Evolutionary conservation across 805 yeast species (phyloP).

Genomic region (Starmera dryadoides): DNA sequence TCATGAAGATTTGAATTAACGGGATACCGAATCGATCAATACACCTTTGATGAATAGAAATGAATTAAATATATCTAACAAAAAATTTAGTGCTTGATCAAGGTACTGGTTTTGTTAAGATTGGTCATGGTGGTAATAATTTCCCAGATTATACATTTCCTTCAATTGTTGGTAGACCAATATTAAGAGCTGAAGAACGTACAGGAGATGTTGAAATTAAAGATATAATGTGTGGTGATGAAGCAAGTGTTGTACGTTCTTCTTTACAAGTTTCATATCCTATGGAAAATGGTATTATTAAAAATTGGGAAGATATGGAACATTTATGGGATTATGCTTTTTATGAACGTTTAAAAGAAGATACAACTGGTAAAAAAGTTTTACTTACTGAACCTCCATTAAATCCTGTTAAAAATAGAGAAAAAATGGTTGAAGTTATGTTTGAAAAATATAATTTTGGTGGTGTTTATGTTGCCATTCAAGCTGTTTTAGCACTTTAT

Average conservation of each 20-base stretch:
- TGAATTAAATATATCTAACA: too few species aligned
- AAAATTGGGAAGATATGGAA: constrained; percentile 98
- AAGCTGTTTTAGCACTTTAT: constrained; percentile 95
- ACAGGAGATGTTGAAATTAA: constrained; percentile 70
- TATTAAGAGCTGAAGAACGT: constrained; percentile 92
- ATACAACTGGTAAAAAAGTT: constrained; percentile 74
- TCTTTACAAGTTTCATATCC: constrained; percentile 92
- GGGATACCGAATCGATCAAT: too few species aligned
- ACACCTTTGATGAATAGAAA: neutral
- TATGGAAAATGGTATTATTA: constrained; percentile 97
- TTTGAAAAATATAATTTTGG: constrained; percentile 86
- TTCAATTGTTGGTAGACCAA: constrained; percentile 95
- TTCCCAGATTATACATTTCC: constrained; percentile 97
- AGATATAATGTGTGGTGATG: constrained; percentile 97
- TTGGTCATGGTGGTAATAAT: constrained; percentile 94
- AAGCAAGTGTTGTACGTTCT: constrained; percentile 86
- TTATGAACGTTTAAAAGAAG: constrained; percentile 79
- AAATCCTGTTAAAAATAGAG: constrained; percentile 89
- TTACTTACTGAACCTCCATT: constrained; percentile 95
- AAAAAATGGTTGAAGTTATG: constrained; percentile 87
- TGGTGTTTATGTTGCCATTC: constrained; percentile 93
- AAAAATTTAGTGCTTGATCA: constrained; percentile 74
- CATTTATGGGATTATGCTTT: constrained; percentile 97
- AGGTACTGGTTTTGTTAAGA: constrained; percentile 97
- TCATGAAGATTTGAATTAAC: too few species aligned